Evolutionary conservation across 164 flowering plant species (phyloP), one percentile per base, ranked within the genome.

Genomic region (Malania oleifera): DNA sequence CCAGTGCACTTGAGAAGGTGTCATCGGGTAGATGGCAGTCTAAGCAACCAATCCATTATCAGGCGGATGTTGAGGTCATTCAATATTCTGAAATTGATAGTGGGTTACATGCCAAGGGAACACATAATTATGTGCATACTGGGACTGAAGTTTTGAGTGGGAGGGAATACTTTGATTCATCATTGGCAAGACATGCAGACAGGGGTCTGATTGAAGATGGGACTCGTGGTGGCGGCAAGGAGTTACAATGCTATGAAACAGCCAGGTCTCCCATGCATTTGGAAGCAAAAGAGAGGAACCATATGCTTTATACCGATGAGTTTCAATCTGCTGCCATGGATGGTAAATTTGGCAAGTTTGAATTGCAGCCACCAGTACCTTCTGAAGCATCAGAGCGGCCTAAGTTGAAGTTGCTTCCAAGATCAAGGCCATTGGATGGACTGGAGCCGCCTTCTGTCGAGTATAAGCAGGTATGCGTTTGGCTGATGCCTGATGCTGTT

Each of bases 21-120:
- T 80, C 95, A 19, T 87, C 99, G 0, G 97, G 97, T 15, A 73
- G 86, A 70, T 95, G 99, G 99, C 96, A 80, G 60, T 72, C 91
- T 1, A 90, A 86, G 76, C 82, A 67, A 19, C 56, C 70, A 10
- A 28, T 55, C 45, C 70, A 69, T 49, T 64, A 71, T 63, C 80
- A 62, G 58, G 54, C 73, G 2, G 89, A 85, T 70, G 74, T 67
- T 59, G 88, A 82, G 64, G 75, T 72, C 9, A 56, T 75, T 59
- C 69, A 72, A 23, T 69, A 66, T 56, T 27, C 70, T 7, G 87
- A 78, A 45, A n/a, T 48, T 0, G 79, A 75, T 15, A 65, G 46
- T 29, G 74, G 67, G 1, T 20, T 45, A 22, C 52, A 37, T 19
- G 51, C 52, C 37, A 74, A 65, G 50, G 69, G 63, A 48, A 25